Base-by-base conservation (phyloP, 768 basidiomycete species). In the Trametopsis cervina region DNA sequence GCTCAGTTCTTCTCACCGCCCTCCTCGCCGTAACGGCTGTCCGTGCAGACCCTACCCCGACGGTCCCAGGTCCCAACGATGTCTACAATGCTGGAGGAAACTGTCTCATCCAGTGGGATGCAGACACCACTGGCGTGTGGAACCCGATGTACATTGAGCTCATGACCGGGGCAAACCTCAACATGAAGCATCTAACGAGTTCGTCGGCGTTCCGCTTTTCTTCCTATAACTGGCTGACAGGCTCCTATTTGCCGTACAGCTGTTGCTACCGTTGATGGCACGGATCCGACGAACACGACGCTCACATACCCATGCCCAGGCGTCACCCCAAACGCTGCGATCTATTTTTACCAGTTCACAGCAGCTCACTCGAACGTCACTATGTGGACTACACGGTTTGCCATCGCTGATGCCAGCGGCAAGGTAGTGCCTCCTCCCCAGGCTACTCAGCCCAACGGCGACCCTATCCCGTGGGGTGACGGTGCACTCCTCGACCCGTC, bases 331-430 rank as follows among this genome's bases (percentile, higher is more conserved):
- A 69, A 83, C 63, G 71, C 87, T 2, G 59, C 78, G 29, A 80
- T 89, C 54, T 90, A 89, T 69, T 90, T 89, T 70, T 87, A 87
- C 64, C 85, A 89, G 57, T 89, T 85, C 70, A 69, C 76, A 13
- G 64, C 77, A 1, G 66, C 74, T 0, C 57, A 52, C 4, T 59
- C 76, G 0, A 1, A 64, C 29, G 59, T 68, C 59, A 62, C 67
- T 27, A 54, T 57, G 20, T 91, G 89, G 89, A 85, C 86, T 2
- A 80, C 77, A 13, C 83, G 89, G 20, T 90, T 89, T 71, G 69
- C 82, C 27, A 87, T 91, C 58, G 78, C 82, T 2, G 75, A 72
- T 26, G 39, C 72, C 3, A 55, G 62, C 21, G 79, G 77, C 11
- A 53, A 64, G 6, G 67, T 72, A 44, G 70, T 70, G 2, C 57